These are phyloP conservation scores for Styphnolobium japonicum DNA, from an alignment of 306 rosid genomes.

Conservation along the genomic window DNA sequence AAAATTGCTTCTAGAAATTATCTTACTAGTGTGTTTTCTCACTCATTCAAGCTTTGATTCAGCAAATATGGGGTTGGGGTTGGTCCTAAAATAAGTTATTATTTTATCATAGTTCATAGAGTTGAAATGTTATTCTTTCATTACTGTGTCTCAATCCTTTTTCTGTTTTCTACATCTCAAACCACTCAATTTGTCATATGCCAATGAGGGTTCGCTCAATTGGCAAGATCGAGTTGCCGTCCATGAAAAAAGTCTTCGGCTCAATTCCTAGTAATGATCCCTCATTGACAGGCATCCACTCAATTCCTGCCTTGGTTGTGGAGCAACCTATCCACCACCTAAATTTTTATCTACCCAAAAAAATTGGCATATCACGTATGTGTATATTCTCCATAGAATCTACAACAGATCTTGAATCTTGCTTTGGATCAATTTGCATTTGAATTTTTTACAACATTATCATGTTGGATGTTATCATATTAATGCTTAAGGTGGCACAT, in stretches of 20 bases:
- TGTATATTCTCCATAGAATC: background rate
- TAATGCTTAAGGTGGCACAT: background rate
- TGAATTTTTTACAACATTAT: background rate
- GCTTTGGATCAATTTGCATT: constrained; percentile 3
- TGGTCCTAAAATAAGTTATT: background rate
- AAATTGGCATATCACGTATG: background rate
- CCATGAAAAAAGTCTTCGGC: no score
- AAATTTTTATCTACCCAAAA: no score
- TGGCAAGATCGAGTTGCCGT: no score
- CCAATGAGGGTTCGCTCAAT: no score
- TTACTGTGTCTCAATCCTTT: background rate
- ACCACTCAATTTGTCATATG: background rate
- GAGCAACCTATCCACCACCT: no score
- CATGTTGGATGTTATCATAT: background rate
- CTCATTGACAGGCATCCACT: no score
- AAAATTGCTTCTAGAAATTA: background rate
- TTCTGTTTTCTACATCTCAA: background rate
- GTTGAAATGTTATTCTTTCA: background rate
- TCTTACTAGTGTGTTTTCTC: background rate
- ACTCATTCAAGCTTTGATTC: background rate
- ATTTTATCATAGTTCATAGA: background rate
- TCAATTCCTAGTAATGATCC: no score
- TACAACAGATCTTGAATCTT: background rate
- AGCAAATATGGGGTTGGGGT: background rate
- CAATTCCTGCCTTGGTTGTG: no score